phyloP scores from a whole-genome alignment of 805 yeast genomes.

The Metschnikowia picachoensis region DNA sequence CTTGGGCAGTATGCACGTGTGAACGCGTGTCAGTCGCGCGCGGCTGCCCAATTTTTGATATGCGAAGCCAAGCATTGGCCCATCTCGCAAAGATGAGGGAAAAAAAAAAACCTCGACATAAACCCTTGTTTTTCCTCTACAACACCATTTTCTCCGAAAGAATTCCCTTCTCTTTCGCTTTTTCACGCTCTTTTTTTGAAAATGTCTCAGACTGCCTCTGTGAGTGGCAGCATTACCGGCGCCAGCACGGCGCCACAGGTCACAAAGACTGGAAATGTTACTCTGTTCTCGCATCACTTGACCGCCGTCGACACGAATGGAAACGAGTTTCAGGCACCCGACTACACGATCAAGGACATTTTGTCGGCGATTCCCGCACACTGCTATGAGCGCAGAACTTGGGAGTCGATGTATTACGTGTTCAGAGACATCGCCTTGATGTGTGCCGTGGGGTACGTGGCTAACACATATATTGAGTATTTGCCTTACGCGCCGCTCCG shows the following conservation, averaged over 20 bases:
- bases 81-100: not conserved
- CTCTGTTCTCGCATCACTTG: conserved; percentile 32
- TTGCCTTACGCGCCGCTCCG: conserved; percentile 34
- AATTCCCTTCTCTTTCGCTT: not conserved
- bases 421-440: conserved; percentile 57
- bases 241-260: conserved; percentile 12
- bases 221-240: conserved; percentile 6
- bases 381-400: conserved; percentile 63
- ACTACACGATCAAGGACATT: conserved; percentile 70
- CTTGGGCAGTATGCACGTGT: no score
- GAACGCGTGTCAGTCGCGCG: no score
- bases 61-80: no score
- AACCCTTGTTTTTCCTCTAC: not conserved
- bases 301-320: conserved; percentile 60
- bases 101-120: not conserved
- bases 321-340: conserved; percentile 67
- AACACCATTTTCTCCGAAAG: not conserved
- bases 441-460: conserved; percentile 48
- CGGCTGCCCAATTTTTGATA: no score
- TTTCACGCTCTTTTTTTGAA: not conserved
- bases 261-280: conserved; percentile 39
- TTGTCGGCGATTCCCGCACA: conserved; percentile 66
- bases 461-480: conserved; percentile 50
- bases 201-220: conserved; percentile 16
- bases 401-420: conserved; percentile 58